phyloP scores from a whole-genome alignment of 2,329 filamentous ascomycete species.

The Verticillium zaregamsianum region DNA sequence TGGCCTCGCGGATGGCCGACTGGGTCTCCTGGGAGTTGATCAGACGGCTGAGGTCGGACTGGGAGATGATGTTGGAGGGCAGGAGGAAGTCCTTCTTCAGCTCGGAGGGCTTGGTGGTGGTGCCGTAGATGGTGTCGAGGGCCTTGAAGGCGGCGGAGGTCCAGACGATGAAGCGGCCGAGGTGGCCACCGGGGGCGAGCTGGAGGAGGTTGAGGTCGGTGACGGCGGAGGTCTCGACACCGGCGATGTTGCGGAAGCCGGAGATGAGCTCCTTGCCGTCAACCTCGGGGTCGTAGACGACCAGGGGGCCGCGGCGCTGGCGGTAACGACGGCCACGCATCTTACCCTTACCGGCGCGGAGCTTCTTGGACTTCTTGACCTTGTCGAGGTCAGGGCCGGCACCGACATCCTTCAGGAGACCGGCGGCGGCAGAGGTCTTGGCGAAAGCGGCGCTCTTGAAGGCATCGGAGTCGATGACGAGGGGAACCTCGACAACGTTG shows the following conservation, averaged over 20 bases:
- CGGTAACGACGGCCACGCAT: slow-evolving; percentile 92
- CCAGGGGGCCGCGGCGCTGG: slow-evolving; percentile 94
- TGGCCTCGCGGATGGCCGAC: slow-evolving; percentile 87
- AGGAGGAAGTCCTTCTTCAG: slow-evolving; percentile 99
- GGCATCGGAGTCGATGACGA: slow-evolving; percentile 87
- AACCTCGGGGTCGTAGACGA: slow-evolving; percentile 93
- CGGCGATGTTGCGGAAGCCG: slow-evolving; percentile 98
- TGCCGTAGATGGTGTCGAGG: slow-evolving; percentile 95
- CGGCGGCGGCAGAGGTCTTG: slow-evolving; percentile 85
- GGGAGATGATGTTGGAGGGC: slow-evolving; percentile 84
- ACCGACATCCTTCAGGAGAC: slow-evolving; percentile 86
- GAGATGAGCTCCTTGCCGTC: slow-evolving; percentile 92
- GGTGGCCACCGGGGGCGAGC: slow-evolving; percentile 97
- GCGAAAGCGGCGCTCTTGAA: slow-evolving; percentile 75
- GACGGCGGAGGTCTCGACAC: slow-evolving; percentile 94
- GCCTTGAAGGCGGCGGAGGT: slow-evolving; percentile 95
- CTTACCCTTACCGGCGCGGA: slow-evolving; percentile 99
- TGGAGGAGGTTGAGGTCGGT: slow-evolving; percentile 97
- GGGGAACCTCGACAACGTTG: slow-evolving; percentile 89
- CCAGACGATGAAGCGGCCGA: slow-evolving; percentile 99
- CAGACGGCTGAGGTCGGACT: slow-evolving; percentile 92
- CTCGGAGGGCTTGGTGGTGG: slow-evolving; percentile 80
- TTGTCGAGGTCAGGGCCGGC: slow-evolving; percentile 89
- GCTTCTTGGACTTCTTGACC: slow-evolving; percentile 94
- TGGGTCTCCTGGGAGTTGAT: slow-evolving; percentile 99